phyloP scores from a whole-genome alignment of 2,329 filamentous ascomycete genomes.

The Mollisiaceae sp. region DNA sequence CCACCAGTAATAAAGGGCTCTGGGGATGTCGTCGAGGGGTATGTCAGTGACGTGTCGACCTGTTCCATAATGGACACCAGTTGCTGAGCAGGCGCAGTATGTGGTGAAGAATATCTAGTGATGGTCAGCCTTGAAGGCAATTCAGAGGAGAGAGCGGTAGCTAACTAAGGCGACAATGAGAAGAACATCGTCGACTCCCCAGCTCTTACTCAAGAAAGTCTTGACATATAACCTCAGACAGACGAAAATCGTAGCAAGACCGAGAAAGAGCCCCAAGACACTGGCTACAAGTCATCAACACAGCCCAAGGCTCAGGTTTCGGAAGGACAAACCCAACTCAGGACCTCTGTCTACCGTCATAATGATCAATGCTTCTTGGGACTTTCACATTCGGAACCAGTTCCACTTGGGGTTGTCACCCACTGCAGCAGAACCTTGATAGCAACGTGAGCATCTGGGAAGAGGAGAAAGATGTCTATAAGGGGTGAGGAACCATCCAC shows the following conservation, averaged over 20 bases:
- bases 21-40: slow-evolving; percentile 23
- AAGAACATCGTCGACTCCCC: slow-evolving; percentile 35
- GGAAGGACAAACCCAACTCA: slow-evolving; percentile 23
- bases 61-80: slow-evolving; percentile 31
- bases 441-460: not conserved
- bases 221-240: slow-evolving; percentile 34
- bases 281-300: slow-evolving; percentile 25
- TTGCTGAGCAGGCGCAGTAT: slow-evolving; percentile 26
- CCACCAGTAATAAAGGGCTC: slow-evolving; percentile 49
- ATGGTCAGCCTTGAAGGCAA: not conserved
- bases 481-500: not conserved
- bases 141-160: not conserved
- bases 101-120: slow-evolving; percentile 32
- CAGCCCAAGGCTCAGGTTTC: not conserved
- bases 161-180: slow-evolving; percentile 33
- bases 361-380: not conserved
- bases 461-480: not conserved
- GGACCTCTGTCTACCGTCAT: slow-evolving; percentile 29
- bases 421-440: slow-evolving; percentile 7
- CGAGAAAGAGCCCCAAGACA: slow-evolving; percentile 31
- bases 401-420: not conserved
- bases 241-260: slow-evolving; percentile 34
- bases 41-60: slow-evolving; percentile 31
- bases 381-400: slow-evolving; percentile 1
- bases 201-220: slow-evolving; percentile 33